Evolutionary conservation across 1,284 basidiomycete species (phyloP).

Genomic region (Phellopilus nigrolimitatus): DNA sequence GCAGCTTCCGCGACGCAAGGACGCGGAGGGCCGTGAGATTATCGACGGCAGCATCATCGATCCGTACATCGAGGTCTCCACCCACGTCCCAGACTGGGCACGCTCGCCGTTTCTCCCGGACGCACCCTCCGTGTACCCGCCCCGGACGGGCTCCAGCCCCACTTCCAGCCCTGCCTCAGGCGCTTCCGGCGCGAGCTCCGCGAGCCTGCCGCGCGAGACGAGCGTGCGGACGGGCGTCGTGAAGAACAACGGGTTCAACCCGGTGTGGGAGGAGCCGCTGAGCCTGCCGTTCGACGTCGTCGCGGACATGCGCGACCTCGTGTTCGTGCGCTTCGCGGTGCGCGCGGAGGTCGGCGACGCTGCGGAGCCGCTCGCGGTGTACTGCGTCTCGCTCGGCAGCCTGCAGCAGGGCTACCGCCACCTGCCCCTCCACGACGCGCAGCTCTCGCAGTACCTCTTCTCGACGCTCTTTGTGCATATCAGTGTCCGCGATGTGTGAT

Average conservation of each 20-base stretch:
- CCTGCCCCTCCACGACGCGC: slow-evolving; percentile 77
- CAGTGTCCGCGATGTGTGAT: slow-evolving; percentile 36
- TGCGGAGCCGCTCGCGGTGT: slow-evolving; percentile 65
- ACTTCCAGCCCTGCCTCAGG: slow-evolving; percentile 31
- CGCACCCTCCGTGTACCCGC: slow-evolving; percentile 18
- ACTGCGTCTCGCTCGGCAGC: slow-evolving; percentile 64
- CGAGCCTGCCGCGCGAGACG: slow-evolving; percentile 4
- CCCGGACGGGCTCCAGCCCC: slow-evolving; percentile 29
- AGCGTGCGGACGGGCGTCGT: slow-evolving; percentile 54
- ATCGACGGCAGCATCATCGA: slow-evolving; percentile 58
- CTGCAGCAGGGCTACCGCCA: slow-evolving; percentile 78
- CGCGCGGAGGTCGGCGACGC: slow-evolving; percentile 59
- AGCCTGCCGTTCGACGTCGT: slow-evolving; percentile 69
- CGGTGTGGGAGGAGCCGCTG: slow-evolving; percentile 76
- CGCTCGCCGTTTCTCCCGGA: slow-evolving; percentile 33
- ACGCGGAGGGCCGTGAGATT: slow-evolving; percentile 58
- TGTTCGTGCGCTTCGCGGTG: slow-evolving; percentile 79
- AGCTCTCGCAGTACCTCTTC: slow-evolving; percentile 81
- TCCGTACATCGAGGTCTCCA: slow-evolving; percentile 74
- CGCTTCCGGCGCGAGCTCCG: too few relatives aligned
- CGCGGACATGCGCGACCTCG: slow-evolving; percentile 73
- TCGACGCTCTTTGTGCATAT: slow-evolving; percentile 81
- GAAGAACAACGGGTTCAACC: slow-evolving; percentile 87
- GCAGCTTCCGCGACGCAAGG: slow-evolving; percentile 78
- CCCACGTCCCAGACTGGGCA: slow-evolving; percentile 74